phyloP scores from a whole-genome alignment of 495 filamentous ascomycete genomes.

The Jackrogersella minutella region DNA sequence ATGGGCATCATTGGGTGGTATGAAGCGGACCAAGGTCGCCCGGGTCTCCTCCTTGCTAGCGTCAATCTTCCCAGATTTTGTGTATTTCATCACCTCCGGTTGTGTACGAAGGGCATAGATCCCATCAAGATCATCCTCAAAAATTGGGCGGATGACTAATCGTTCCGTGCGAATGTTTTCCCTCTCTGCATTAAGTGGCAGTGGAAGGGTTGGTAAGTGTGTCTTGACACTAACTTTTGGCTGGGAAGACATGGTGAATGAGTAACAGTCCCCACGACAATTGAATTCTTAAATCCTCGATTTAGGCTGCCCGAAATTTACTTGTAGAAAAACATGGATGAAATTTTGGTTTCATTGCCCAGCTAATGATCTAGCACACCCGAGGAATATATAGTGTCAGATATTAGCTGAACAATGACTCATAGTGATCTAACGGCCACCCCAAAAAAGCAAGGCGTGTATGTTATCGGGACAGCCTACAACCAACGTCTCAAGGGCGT shows the following conservation, averaged over 20 bases:
- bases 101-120: constrained; percentile 55
- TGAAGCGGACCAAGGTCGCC: constrained; percentile 43
- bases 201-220: constrained; percentile 43
- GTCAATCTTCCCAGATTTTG: constrained; percentile 48
- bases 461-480: background rate
- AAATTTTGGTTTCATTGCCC: background rate
- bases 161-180: constrained; percentile 51
- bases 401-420: constrained; percentile 12
- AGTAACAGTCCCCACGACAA: background rate
- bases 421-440: background rate
- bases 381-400: background rate
- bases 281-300: background rate
- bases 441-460: constrained; percentile 18
- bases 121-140: constrained; percentile 48
- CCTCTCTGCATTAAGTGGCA: constrained; percentile 42
- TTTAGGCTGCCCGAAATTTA: background rate
- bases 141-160: constrained; percentile 53
- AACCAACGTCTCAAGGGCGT: background rate
- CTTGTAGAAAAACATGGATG: background rate
- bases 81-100: constrained; percentile 61
- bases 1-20: constrained; percentile 46
- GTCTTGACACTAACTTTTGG: constrained; percentile 46
- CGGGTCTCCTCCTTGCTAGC: constrained; percentile 49
- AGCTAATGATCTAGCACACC: background rate
- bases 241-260: constrained; percentile 16